Conservation (phyloP, 306 rosid species). For the Sphenostylis stenocarpa region DNA sequence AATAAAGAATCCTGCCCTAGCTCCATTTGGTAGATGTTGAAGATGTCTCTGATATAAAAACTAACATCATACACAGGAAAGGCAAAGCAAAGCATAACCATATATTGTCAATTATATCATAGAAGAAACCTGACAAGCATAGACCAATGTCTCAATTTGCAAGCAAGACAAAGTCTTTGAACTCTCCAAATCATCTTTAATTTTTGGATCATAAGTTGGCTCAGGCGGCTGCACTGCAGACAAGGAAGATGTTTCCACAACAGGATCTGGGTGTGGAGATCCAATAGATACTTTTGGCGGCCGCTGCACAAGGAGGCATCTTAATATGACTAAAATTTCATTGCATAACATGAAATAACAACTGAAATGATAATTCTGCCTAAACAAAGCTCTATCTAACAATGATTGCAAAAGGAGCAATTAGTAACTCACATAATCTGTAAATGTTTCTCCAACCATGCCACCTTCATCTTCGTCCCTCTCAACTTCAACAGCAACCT, state of each 20-base stretch:
- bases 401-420: slow-evolving; percentile 14
- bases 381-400: slow-evolving; percentile 24
- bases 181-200: slow-evolving; percentile 68
- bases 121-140: slow-evolving; percentile 93
- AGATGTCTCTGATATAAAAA: slow-evolving; percentile 83
- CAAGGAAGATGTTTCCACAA: slow-evolving; percentile 96
- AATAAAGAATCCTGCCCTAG: slow-evolving; percentile 87
- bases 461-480: slow-evolving; percentile 99
- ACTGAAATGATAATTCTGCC: slow-evolving; percentile 13
- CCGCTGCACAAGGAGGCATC: slow-evolving; percentile 60
- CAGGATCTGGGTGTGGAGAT: slow-evolving; percentile 91
- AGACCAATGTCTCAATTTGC: slow-evolving; percentile 97
- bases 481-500: slow-evolving; percentile 98
- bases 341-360: slow-evolving; percentile 35
- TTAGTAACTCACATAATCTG: slow-evolving; percentile 83
- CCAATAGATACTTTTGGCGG: slow-evolving; percentile 96
- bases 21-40: slow-evolving; percentile 72
- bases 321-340: slow-evolving; percentile 27
- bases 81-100: slow-evolving; percentile 25
- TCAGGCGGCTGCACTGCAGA: slow-evolving; percentile 99
- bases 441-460: slow-evolving; percentile 89
- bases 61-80: slow-evolving; percentile 40
- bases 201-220: slow-evolving; percentile 80
- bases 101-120: slow-evolving; percentile 34
- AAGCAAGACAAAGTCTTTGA: slow-evolving; percentile 82